phyloP scores from a whole-genome alignment of 352 stramenopile genomes.

The Pythium pyrilobum region DNA sequence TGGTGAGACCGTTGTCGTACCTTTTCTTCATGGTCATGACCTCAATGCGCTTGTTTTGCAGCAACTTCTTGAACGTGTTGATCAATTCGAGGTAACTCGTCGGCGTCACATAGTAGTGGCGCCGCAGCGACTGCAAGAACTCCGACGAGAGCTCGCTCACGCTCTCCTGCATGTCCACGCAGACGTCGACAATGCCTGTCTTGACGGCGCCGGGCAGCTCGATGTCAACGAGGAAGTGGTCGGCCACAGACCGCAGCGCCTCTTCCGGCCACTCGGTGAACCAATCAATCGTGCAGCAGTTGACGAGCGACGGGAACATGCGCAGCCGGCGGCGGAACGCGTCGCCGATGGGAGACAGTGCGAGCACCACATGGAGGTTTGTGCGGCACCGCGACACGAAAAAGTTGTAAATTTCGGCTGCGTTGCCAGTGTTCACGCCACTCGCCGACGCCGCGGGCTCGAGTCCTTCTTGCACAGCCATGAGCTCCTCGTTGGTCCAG shows the following conservation, averaged over 20 bases:
- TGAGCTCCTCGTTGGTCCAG: slow-evolving; percentile 87
- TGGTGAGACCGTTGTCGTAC: slow-evolving; percentile 92
- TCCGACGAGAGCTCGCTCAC: slow-evolving; percentile 78
- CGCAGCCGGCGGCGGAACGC: slow-evolving; percentile 90
- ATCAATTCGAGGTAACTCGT: slow-evolving; percentile 95
- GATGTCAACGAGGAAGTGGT: slow-evolving; percentile 89
- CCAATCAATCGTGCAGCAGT: slow-evolving; percentile 97
- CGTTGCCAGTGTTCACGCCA: slow-evolving; percentile 69
- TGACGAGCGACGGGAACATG: slow-evolving; percentile 96
- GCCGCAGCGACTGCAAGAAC: slow-evolving; percentile 83
- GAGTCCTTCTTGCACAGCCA: slow-evolving; percentile 74
- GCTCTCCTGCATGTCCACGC: slow-evolving; percentile 93
- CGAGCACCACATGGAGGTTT: slow-evolving; percentile 94
- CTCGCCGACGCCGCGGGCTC: slow-evolving; percentile 51
- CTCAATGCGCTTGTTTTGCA: slow-evolving; percentile 88
- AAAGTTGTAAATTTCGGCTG: slow-evolving; percentile 85
- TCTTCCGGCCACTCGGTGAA: slow-evolving; percentile 95
- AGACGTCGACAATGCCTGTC: slow-evolving; percentile 90
- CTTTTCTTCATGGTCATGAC: slow-evolving; percentile 89
- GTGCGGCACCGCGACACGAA: slow-evolving; percentile 88
- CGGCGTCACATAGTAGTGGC: slow-evolving; percentile 95
- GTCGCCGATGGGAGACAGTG: slow-evolving; percentile 91
- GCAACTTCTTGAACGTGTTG: slow-evolving; percentile 93
- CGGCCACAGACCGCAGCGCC: slow-evolving; percentile 89
- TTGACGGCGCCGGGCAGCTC: slow-evolving; percentile 77